Evolutionary conservation across 257 asterid species (phyloP), one percentile per base, ranked within the genome.

Genomic region (Lantana camara): DNA sequence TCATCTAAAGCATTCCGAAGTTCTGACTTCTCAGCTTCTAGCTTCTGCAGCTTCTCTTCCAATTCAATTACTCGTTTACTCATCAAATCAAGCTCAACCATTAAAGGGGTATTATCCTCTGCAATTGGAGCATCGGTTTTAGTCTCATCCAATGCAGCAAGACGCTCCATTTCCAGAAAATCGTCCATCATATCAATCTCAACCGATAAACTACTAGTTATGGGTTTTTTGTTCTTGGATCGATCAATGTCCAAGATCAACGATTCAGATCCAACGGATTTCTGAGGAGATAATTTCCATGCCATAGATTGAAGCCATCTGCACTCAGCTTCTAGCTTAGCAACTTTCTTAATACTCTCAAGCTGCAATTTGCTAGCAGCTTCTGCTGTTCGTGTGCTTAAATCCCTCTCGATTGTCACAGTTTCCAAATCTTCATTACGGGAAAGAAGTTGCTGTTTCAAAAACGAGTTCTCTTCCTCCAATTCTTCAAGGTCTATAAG

Each of bases 141-240:
- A 14, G 68, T 50, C 46, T 78, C 89, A 14, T 79, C 53, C 66
- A 82, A 60, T 29, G 96, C 80, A 63, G 81, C 96, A 15, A 89
- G 84, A 16, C 92, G 78, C 59, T 89, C 96, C 96, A 89, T 89
- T 72, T 89, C 96, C 17, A 89, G 85, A 73, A 89, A 89, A 79
- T 89, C 96, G n/a, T 86, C 92, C 96, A 89, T 86, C 82, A 89
- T 79, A 68, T 84, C 95, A 53, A 89, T 84, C 17, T 83, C 83
- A 49, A 83, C 71, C 0, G 63, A 67, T 9, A 66, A 64, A 66
- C 19, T 72, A 69, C 70, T 85, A 7, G 80, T 46, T 47, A 60
- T 14, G 15, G 64, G 59, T 70, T 79, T 83, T 13, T 73, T 89
- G 11, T 72, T 79, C 74, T 85, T 81, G 23, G 72, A 75, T 40